These are phyloP conservation scores for Solanum chiquidenum DNA, from an alignment of 257 asterid genomes.

Conservation along the genomic window DNA sequence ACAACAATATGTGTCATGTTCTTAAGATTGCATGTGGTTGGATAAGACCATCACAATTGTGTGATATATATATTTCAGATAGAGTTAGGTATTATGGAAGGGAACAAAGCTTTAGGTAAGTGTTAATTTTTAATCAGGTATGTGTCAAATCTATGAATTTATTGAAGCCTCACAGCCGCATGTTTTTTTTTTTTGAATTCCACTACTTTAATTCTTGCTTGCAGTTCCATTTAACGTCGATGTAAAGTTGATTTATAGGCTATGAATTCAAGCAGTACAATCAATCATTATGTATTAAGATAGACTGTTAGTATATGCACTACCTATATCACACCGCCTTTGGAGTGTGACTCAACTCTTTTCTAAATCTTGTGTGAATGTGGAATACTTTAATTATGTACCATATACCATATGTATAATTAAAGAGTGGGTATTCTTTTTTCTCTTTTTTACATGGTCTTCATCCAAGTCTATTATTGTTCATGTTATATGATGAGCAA, in stretches of 20 bases:
- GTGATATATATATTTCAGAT: background rate
- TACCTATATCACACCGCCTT: background rate
- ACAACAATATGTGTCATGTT: constrained; percentile 3
- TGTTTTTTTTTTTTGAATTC: background rate
- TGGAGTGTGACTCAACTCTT: background rate
- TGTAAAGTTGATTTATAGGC: background rate
- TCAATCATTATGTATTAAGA: background rate
- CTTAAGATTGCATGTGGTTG: constrained; percentile 39
- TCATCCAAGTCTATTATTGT: background rate
- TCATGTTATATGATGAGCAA: background rate
- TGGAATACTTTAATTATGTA: background rate
- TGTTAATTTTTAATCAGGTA: constrained; percentile 48
- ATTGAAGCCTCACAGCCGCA: constrained; percentile 4
- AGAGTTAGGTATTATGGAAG: constrained; percentile 54
- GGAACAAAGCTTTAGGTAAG: constrained; percentile 54
- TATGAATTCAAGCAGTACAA: background rate
- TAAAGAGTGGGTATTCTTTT: background rate
- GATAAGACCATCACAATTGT: constrained; percentile 4
- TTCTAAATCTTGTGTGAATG: background rate
- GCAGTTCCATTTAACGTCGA: background rate
- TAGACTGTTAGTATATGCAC: background rate
- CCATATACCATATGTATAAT: background rate
- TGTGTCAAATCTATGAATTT: constrained; percentile 42
- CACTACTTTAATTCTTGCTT: background rate
- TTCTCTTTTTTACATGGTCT: background rate